These are phyloP conservation scores for Lentinus brumalis DNA, from an alignment of 768 basidiomycete species.

Conservation along the genomic window DNA sequence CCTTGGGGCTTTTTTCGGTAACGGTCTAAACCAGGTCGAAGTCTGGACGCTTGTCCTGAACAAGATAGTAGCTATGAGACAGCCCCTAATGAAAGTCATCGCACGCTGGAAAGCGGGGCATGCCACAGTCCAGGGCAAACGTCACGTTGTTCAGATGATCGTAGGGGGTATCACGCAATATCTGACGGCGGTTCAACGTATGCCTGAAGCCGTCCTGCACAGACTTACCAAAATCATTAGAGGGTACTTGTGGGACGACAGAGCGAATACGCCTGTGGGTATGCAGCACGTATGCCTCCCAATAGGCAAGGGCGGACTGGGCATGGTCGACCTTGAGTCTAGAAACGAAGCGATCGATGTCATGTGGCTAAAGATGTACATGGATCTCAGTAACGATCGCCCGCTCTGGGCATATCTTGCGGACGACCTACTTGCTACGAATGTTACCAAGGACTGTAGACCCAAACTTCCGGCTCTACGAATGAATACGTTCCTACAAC, in stretches of 20 bases:
- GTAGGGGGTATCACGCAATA: neutral
- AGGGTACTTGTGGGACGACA: constrained; percentile 6
- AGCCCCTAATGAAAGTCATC: neutral
- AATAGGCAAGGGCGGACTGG: neutral
- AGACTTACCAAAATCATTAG: neutral
- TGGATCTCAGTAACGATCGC: neutral
- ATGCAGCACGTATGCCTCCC: neutral
- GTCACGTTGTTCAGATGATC: neutral
- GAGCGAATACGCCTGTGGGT: neutral
- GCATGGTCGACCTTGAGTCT: neutral
- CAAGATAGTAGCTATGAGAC: neutral
- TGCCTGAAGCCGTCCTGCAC: constrained; percentile 15
- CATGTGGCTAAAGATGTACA: constrained; percentile 17
- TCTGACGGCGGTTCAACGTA: constrained; percentile 23
- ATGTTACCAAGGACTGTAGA: too few species aligned
- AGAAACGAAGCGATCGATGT: constrained; percentile 16
- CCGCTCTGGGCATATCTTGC: constrained; percentile 16
- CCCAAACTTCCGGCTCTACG: neutral
- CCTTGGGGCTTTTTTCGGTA: constrained; percentile 21
- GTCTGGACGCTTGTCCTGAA: neutral
- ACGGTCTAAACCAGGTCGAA: neutral
- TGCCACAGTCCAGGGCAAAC: neutral
- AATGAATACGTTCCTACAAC: neutral
- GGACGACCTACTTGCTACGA: neutral
- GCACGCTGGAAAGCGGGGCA: neutral